phyloP scores from a whole-genome alignment of 441 rosid genomes.

The Pelargonium australe region DNA sequence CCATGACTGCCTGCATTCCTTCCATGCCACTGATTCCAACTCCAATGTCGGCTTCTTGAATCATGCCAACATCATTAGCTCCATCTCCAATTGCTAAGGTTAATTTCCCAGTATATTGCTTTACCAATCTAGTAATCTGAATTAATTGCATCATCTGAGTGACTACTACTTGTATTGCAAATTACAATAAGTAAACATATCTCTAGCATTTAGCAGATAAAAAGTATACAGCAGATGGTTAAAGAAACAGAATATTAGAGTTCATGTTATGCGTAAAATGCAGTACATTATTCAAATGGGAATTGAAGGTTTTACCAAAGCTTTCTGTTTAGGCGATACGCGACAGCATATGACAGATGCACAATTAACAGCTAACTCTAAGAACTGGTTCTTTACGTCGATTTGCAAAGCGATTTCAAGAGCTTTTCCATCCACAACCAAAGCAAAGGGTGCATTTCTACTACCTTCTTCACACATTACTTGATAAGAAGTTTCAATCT shows the following conservation, averaged over 20 bases:
- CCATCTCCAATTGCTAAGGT: slow-evolving; percentile 88
- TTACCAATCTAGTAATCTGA: slow-evolving; percentile 49
- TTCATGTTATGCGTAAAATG: no score
- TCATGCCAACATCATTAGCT: slow-evolving; percentile 96
- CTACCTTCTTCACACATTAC: slow-evolving; percentile 43
- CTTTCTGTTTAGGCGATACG: slow-evolving; percentile 96
- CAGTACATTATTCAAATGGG: no score
- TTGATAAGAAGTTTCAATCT: slow-evolving; percentile 37
- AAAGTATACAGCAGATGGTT: neutral
- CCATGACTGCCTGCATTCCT: slow-evolving; percentile 99
- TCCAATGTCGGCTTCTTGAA: slow-evolving; percentile 94
- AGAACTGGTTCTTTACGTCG: slow-evolving; percentile 56
- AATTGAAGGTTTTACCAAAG: slow-evolving; percentile 48
- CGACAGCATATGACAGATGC: slow-evolving; percentile 98
- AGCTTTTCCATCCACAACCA: slow-evolving; percentile 86
- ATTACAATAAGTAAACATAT: neutral
- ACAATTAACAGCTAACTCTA: slow-evolving; percentile 83
- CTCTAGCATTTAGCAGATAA: neutral
- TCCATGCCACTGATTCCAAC: slow-evolving; percentile 88
- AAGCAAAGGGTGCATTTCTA: slow-evolving; percentile 52
- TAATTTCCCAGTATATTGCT: slow-evolving; percentile 56
- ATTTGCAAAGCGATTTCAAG: slow-evolving; percentile 71
- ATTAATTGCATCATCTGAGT: neutral
- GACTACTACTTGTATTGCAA: neutral
- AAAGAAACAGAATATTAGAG: no score